Base-by-base conservation (phyloP, 768 basidiomycete species). In the Rhizopogon roseolus region DNA sequence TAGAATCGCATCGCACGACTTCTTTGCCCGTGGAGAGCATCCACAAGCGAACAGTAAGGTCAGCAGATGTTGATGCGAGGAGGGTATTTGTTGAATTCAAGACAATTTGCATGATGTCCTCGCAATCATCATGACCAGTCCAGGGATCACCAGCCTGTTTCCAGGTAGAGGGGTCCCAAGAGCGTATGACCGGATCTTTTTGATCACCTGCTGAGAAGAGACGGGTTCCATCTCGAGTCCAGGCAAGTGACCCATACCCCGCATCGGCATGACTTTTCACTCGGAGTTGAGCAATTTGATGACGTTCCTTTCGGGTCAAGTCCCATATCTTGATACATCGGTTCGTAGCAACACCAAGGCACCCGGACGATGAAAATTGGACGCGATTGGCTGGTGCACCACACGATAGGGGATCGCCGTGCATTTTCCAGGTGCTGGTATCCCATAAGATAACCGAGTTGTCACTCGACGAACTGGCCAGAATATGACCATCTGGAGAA, bases 61-160 rank as follows among this genome's bases (percentile, higher is more conserved):
- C 68, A 7, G 54, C 60, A 40, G 68, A 70, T 2, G 60, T 63
- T 1, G 70, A 71, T 0, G 61, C 68, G 41, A 70, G 64, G 17
- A 59, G 58, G 9, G 41, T 58, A 1, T 66, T 68, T 22, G 55
- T 49, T 4, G 68, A 64, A 0, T 68, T 69, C 44, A 67, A 46
- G 2, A 61, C 57, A 32, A 69, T 41, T 10, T 62, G 58, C 28
- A 46, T 54, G 17, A 70, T 57, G 16, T 49, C 57, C 4, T 36
- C 34, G 34, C 4, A 0, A 4, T 43, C 5, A 14, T 10, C 27
- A n/a, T 43, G 42, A 2, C 42, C 42, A 43, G 8, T 10, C 42
- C 27, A 43, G 27, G 42, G 42, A 28, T 28, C 42, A 28, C 42
- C 42, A 43, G 5, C 42, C 16, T 43, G 42, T 28, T n/a, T 28